These are phyloP conservation scores for Sarocladium oryzae DNA, from an alignment of 2,329 filamentous ascomycete species.

Conservation along the genomic window DNA sequence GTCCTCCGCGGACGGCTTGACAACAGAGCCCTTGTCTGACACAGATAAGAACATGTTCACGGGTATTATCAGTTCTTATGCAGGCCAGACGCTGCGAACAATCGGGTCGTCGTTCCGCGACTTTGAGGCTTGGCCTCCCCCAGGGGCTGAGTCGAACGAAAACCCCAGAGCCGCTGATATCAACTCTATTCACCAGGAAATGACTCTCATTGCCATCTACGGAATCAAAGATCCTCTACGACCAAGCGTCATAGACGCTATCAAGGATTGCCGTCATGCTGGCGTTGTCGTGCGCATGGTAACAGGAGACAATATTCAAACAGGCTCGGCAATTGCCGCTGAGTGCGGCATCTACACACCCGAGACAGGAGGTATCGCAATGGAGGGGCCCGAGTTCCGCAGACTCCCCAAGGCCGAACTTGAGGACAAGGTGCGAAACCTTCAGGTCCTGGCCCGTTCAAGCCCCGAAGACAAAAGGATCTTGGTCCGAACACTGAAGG, in stretches of 20 bases:
- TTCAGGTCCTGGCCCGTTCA: slow-evolving; percentile 59
- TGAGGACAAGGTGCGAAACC: slow-evolving; percentile 48
- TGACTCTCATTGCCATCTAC: slow-evolving; percentile 65
- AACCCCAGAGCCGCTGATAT: slow-evolving; percentile 17
- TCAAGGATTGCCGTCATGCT: slow-evolving; percentile 52
- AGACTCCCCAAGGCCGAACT: slow-evolving; percentile 54
- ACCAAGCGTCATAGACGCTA: slow-evolving; percentile 51
- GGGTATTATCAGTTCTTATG: slow-evolving; percentile 49
- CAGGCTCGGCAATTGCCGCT: slow-evolving; percentile 51
- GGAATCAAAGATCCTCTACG: slow-evolving; percentile 61
- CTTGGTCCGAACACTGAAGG: slow-evolving; percentile 53
- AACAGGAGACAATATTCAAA: slow-evolving; percentile 36
- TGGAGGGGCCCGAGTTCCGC: slow-evolving; percentile 64
- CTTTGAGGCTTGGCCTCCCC: slow-evolving; percentile 62
- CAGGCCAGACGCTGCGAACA: slow-evolving; percentile 61
- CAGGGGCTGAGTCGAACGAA: not conserved
- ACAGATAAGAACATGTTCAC: slow-evolving; percentile 24
- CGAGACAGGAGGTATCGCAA: slow-evolving; percentile 48
- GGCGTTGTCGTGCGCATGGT: slow-evolving; percentile 58
- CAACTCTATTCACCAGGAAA: slow-evolving; percentile 35
- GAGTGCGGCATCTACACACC: slow-evolving; percentile 35
- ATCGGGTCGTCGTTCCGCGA: slow-evolving; percentile 72
- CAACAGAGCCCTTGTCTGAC: not conserved
- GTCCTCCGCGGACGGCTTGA: not conserved
- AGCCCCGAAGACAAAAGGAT: slow-evolving; percentile 62